Conservation (phyloP, 139 green algal species). For the Chlorella sp. region DNA sequence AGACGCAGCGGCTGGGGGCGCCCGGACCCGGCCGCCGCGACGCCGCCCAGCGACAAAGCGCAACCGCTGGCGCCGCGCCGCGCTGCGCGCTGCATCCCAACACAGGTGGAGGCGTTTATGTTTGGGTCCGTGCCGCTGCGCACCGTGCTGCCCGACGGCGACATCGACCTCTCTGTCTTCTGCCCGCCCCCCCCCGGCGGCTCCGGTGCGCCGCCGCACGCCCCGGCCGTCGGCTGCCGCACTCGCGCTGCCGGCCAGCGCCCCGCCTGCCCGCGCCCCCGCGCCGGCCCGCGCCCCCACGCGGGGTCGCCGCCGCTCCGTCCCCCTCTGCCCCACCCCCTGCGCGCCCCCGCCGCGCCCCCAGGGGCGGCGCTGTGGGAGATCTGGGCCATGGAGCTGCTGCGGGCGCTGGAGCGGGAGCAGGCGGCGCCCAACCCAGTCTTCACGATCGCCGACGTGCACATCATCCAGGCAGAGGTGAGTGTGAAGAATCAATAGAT, state of each 20-base stretch:
- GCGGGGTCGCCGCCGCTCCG: background rate
- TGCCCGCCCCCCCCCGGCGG: no score
- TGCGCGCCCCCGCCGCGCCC: no score
- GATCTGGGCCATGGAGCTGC: constrained; percentile 70
- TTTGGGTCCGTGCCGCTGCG: constrained; percentile 96
- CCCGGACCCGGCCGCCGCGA: no score
- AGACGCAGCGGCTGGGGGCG: background rate
- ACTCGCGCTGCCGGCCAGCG: no score
- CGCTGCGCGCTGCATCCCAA: background rate
- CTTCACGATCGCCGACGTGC: constrained; percentile 77
- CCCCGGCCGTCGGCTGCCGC: no score
- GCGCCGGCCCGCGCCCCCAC: no score
- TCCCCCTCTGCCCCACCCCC: no score
- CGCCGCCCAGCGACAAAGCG: no score
- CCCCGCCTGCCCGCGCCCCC: no score
- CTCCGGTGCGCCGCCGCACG: no score
- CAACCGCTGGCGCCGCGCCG: background rate
- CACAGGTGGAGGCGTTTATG: constrained; percentile 80
- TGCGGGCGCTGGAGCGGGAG: constrained; percentile 69
- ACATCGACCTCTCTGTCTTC: constrained; percentile 96
- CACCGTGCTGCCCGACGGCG: constrained; percentile 95
- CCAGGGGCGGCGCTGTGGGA: constrained; percentile 45
- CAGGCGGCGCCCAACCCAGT: constrained; percentile 45
- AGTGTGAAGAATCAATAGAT: no score
- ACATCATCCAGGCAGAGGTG: constrained; percentile 92